phyloP scores from a whole-genome alignment of 805 yeast genomes.

The Pichia thaimueangensis region DNA sequence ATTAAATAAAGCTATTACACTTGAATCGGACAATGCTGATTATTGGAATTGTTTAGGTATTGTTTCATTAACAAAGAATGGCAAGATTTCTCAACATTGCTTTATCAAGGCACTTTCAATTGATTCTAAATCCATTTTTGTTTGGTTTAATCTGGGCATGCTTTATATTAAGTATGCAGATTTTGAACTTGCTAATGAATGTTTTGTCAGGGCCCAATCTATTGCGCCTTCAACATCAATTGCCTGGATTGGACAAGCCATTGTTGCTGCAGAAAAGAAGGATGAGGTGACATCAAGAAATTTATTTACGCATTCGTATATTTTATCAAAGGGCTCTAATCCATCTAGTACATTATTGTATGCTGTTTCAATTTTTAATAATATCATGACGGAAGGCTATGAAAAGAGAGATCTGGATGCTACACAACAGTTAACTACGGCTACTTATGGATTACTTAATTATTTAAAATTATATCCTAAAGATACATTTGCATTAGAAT shows the following conservation, averaged over 20 bases:
- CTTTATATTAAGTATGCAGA: slow-evolving; percentile 68
- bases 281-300: slow-evolving; percentile 44
- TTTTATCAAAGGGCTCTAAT: slow-evolving; percentile 67
- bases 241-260: slow-evolving; percentile 86
- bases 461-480: slow-evolving; percentile 57
- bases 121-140: slow-evolving; percentile 56
- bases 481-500: slow-evolving; percentile 50
- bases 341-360: slow-evolving; percentile 66
- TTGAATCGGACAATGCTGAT: slow-evolving; percentile 62
- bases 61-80: slow-evolving; percentile 56
- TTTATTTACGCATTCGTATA: slow-evolving; percentile 71
- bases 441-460: slow-evolving; percentile 58
- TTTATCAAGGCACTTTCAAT: slow-evolving; percentile 74
- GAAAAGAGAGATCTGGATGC: slow-evolving; percentile 51
- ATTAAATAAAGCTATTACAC: slow-evolving; percentile 61
- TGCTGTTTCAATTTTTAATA: slow-evolving; percentile 51
- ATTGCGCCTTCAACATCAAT: slow-evolving; percentile 67
- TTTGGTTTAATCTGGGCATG: slow-evolving; percentile 81
- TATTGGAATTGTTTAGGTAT: slow-evolving; percentile 84
- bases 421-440: slow-evolving; percentile 59
- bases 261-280: slow-evolving; percentile 48
- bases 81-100: slow-evolving; percentile 85
- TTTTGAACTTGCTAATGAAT: slow-evolving; percentile 61
- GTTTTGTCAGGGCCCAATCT: slow-evolving; percentile 70
- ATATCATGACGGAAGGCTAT: slow-evolving; percentile 32